Percentiles rank a stretch among this genome's conserved stretches.
Evolutionary conservation across 139 green algal species (phyloP).

Genomic region (Closterium sp.): DNA sequence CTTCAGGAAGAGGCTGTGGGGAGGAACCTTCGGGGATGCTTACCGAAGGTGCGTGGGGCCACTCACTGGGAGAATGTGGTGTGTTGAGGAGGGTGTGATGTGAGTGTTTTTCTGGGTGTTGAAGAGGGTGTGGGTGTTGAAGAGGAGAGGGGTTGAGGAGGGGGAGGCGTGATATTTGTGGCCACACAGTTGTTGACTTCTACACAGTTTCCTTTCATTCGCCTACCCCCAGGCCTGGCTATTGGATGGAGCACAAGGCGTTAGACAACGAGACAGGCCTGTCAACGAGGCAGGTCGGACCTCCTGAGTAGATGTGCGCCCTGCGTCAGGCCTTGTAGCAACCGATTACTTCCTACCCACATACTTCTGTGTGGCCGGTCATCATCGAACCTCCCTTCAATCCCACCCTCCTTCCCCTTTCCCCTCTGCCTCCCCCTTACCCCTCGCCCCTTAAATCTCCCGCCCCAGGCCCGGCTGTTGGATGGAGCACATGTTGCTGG

Average conservation of each 20-base stretch:
- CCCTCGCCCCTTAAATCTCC: background rate
- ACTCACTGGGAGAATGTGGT: too few species aligned
- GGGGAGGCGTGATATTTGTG: background rate
- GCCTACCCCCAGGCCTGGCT: slow-evolving; percentile 15
- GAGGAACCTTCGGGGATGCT: slow-evolving; percentile 28
- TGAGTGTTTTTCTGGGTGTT: background rate
- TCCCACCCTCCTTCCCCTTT: background rate
- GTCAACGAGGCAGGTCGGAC: slow-evolving; percentile 16
- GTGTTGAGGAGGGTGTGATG: background rate
- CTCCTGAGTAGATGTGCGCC: slow-evolving; percentile 29
- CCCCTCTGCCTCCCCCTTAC: background rate
- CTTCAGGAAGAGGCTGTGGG: slow-evolving; percentile 57
- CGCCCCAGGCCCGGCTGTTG: slow-evolving; percentile 50
- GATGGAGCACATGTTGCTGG: slow-evolving; percentile 59
- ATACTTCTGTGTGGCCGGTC: slow-evolving; percentile 45
- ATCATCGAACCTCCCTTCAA: slow-evolving; percentile 28
- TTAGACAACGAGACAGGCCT: slow-evolving; percentile 48
- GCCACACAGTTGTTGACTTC: background rate
- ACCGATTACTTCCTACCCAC: slow-evolving; percentile 50
- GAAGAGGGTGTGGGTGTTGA: too few species aligned
- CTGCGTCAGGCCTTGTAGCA: slow-evolving; percentile 38
- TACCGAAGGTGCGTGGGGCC: background rate
- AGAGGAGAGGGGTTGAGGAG: too few species aligned
- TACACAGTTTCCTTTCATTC: too few species aligned
- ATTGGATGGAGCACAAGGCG: slow-evolving; percentile 61